Base-by-base conservation (phyloP, 129 eudicot genomes). In the Arctium minus region DNA sequence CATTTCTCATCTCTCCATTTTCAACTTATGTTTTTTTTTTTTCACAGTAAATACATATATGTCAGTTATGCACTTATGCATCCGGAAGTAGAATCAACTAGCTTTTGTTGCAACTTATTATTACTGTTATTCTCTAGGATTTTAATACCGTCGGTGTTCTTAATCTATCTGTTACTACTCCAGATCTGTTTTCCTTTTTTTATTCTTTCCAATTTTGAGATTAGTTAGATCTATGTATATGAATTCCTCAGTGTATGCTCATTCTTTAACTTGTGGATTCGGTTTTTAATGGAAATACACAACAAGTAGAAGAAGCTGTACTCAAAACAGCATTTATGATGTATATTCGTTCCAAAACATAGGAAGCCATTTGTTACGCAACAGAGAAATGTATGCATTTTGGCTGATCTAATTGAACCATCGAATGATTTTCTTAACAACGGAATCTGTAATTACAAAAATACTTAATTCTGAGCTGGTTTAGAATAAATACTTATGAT, bases 111-210 rank as follows among this genome's bases (percentile, higher is more conserved):
- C 42, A 39, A 11, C 32, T 33, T 50, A 50, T 17, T 27, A 29
- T 48, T 80, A 5, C 33, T 44, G 12, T 48, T 80, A 10, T 36
- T 46, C 30, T 79, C 10, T 2, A 64, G 37, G 60, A 78, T 64
- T 40, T 70, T 18, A 38, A 46, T 70, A 17, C 46, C 30, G 44
- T 31, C 32, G 35, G 38, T 12, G 72, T 36, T 80, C 31, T 50
- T 72, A 73, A 46, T 53, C 70, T 50, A 22, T 22, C 22, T 48
- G 76, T 80, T 72, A 75, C 78, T 80, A 36, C 60, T 80, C 84
- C 84, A 72, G 56, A 46, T 75, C 56, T 50, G 68, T 44, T 72
- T 36, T 17, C 1, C 18, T 75, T 48, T 72, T 42, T 73, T 65
- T 75, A 30, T 80, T 65, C 48, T 65, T 72, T 50, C 56, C 30